Conservation (phyloP, 2,329 filamentous ascomycete species). For the Diplodia intermedia region DNA sequence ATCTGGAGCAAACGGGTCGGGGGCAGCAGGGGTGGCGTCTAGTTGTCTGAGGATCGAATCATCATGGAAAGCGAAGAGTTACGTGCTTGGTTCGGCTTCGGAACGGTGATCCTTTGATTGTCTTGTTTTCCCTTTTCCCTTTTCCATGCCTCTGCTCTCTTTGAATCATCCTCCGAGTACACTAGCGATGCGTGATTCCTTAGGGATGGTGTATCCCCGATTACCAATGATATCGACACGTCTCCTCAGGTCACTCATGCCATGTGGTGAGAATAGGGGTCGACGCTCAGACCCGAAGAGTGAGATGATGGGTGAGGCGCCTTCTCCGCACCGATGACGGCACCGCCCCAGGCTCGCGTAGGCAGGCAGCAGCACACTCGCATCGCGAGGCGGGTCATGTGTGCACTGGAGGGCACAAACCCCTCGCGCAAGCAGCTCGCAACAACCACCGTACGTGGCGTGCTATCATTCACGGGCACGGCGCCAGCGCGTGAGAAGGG, state of each 20-base stretch:
- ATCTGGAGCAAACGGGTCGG: slow-evolving; percentile 30
- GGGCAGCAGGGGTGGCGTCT: slow-evolving; percentile 32
- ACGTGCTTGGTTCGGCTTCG: slow-evolving; percentile 32
- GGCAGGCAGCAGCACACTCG: background rate
- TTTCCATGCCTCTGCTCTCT: slow-evolving; percentile 31
- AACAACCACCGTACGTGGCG: slow-evolving; percentile 20
- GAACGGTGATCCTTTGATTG: slow-evolving; percentile 33
- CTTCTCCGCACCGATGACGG: slow-evolving; percentile 6
- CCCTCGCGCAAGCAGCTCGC: background rate
- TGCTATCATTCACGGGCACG: slow-evolving; percentile 17
- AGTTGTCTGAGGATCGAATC: slow-evolving; percentile 33
- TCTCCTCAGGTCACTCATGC: slow-evolving; percentile 24
- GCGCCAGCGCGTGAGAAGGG: background rate
- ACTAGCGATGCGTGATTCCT: slow-evolving; percentile 32
- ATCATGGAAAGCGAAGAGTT: slow-evolving; percentile 33
- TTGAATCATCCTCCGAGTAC: slow-evolving; percentile 32
- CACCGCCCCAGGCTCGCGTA: background rate
- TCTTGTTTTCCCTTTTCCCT: slow-evolving; percentile 31
- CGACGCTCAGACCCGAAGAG: slow-evolving; percentile 26
- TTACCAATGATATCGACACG: slow-evolving; percentile 33
- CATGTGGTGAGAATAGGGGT: slow-evolving; percentile 27
- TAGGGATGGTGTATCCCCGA: slow-evolving; percentile 28
- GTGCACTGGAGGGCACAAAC: background rate
- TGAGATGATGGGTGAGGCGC: slow-evolving; percentile 1
- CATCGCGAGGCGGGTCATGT: slow-evolving; percentile 20